Conservation (phyloP, 257 asterid species). For the Solanum clarkiae region DNA sequence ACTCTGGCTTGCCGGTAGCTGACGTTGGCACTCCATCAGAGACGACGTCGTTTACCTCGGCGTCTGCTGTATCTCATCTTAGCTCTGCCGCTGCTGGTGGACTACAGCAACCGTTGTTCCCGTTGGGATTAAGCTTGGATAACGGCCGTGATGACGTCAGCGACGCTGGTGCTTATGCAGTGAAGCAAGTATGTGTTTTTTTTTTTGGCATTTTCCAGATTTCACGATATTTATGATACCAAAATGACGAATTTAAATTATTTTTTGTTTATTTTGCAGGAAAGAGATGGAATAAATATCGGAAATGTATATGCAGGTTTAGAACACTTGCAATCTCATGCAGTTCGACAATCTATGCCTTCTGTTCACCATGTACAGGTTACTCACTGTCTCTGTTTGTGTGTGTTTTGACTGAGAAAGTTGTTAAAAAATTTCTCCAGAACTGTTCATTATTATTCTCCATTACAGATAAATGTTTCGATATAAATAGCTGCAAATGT, state of each 20-base stretch:
- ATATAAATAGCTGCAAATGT: not conserved
- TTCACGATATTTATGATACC: not conserved
- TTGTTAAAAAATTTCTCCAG: not conserved
- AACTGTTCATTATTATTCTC: not conserved
- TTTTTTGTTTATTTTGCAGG: conserved; percentile 28
- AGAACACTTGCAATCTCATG: conserved; percentile 55
- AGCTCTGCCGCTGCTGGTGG: conserved; percentile 19
- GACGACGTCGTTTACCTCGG: conserved; percentile 27
- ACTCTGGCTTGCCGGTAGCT: conserved; percentile 39
- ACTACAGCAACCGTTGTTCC: conserved; percentile 44
- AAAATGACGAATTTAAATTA: not conserved
- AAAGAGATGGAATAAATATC: conserved; percentile 37
- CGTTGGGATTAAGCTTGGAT: conserved; percentile 62
- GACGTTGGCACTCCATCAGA: conserved; percentile 37
- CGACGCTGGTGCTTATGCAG: conserved; percentile 25
- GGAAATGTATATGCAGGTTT: conserved; percentile 44
- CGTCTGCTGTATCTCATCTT: conserved; percentile 30
- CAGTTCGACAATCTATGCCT: conserved; percentile 35
- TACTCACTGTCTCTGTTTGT: not conserved
- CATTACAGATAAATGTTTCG: not conserved
- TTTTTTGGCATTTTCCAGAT: not conserved
- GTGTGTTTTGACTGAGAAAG: not conserved
- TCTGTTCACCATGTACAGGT: conserved; percentile 44
- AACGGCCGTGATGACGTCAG: conserved; percentile 48
- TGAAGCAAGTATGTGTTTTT: conserved; percentile 33